A percentile compares a stretch with the other conserved stretches of the same genome.
Evolutionary conservation across 352 stramenopile species (phyloP).

Genomic region (Globisporangium cystogenes): DNA sequence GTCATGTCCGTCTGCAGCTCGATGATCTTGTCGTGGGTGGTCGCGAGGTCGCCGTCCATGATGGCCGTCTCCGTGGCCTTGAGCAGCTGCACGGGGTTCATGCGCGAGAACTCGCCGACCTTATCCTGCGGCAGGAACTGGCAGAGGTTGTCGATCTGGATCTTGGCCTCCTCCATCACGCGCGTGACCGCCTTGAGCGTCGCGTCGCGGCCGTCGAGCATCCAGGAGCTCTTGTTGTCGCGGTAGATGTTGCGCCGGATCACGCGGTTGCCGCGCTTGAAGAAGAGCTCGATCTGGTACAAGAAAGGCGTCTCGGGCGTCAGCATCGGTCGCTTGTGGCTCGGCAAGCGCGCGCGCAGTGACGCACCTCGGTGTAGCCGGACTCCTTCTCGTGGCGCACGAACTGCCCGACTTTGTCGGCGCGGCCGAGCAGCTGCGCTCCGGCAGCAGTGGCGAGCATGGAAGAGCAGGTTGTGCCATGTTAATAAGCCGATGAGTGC

Average conservation of each 20-base stretch:
- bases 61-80: conserved; percentile 78
- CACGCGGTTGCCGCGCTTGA: conserved; percentile 63
- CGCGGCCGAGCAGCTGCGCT: conserved; percentile 87
- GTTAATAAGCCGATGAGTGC: too few species aligned
- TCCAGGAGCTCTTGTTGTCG: conserved; percentile 84
- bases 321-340: too few species aligned
- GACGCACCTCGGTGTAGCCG: conserved; percentile 64
- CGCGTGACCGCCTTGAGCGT: conserved; percentile 66
- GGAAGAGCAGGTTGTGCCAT: too few species aligned
- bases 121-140: conserved; percentile 98
- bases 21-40: conserved; percentile 75
- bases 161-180: conserved; percentile 86
- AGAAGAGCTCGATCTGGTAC: conserved; percentile 94
- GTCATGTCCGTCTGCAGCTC: conserved; percentile 69
- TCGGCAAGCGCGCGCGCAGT: too few species aligned
- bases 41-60: conserved; percentile 58
- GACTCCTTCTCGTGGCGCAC: conserved; percentile 84
- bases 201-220: conserved; percentile 62
- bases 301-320: too few species aligned
- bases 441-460: neutral
- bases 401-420: conserved; percentile 91
- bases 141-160: conserved; percentile 98
- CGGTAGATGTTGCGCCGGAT: conserved; percentile 91
- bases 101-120: conserved; percentile 87
- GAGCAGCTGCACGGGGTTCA: conserved; percentile 74